Evolutionary conservation across 257 asterid species (phyloP), one percentile per base, ranked within the genome.

Genomic region (Solanum sejunctum): DNA sequence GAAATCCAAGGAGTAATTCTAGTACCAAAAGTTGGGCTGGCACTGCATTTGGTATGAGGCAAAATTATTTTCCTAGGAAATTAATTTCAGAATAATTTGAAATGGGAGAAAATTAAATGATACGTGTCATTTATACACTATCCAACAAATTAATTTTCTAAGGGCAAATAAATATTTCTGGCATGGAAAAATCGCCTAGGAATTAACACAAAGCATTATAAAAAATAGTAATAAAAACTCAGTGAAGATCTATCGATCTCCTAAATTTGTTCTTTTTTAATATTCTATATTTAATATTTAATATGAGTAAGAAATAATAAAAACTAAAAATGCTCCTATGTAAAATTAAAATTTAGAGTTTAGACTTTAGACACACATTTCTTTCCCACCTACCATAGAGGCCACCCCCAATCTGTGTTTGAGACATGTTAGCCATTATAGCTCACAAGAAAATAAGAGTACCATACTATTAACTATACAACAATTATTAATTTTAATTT

Each of bases 381-480:
- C 47, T 51, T 16, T 77, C 39, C 16, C 57, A 26, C 82, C 82
- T 78, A 78, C 49, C 61, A 26, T 17, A 78, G 64, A 78, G 64
- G 64, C 26, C 57, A 26, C 10, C 64, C 58, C 82, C 58, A 11
- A 26, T 55, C 39, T 55, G 86, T 82, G 60, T 23, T 36, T 73
- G 67, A 47, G 43, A 56, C 23, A 52, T 77, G 63, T 77, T 49
- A 32, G 51, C 77, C 79, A 69, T 73, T 20, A 11, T 51, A 63
- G 86, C 43, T 66, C 85, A 84, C 86, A 83, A 56, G 79, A 64
- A 85, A 28, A 13, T 51, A 52, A 86, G 73, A 86, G 56, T 36
- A 78, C 57, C 16, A 67, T 26, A 78, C 73, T 6, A 32, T 32
- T 32, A 32, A 32, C 36, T 32, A 77, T 36, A 86, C 63, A 47